Conservation (phyloP, 768 basidiomycete genomes). For the Heimioporus sp. region DNA sequence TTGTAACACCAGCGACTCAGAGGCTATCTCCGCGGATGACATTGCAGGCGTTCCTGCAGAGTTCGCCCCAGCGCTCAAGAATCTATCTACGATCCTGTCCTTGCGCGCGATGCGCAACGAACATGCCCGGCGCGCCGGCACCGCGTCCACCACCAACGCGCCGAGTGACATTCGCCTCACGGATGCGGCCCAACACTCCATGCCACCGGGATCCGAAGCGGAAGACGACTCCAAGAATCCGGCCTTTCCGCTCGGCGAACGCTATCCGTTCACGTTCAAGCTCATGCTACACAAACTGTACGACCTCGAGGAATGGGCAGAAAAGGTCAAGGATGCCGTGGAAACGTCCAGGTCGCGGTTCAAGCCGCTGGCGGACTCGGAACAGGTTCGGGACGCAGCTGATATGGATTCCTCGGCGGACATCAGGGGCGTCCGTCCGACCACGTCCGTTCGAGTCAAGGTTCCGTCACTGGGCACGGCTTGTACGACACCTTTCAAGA, state of each 20-base stretch:
- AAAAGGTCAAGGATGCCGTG: slow-evolving; percentile 52
- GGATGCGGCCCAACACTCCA: slow-evolving; percentile 3
- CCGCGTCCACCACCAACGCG: slow-evolving; percentile 1
- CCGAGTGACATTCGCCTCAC: slow-evolving; percentile 22
- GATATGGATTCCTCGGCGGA: slow-evolving; percentile 5
- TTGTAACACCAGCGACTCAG: slow-evolving; percentile 4
- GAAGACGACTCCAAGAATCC: slow-evolving; percentile 29
- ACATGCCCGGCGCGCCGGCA: not conserved
- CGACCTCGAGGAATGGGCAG: slow-evolving; percentile 55
- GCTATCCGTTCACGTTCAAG: slow-evolving; percentile 62
- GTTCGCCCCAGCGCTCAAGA: slow-evolving; percentile 34
- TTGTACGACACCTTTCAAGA: not conserved
- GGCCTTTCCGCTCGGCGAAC: slow-evolving; percentile 40
- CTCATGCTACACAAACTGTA: slow-evolving; percentile 69
- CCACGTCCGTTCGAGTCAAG: no score
- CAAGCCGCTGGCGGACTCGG: slow-evolving; percentile 45
- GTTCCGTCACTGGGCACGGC: no score
- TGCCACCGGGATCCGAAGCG: not conserved
- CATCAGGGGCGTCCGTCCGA: slow-evolving; percentile 2
- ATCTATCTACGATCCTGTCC: slow-evolving; percentile 35
- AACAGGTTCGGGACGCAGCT: slow-evolving; percentile 24
- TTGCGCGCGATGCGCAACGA: slow-evolving; percentile 32
- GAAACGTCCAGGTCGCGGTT: slow-evolving; percentile 54
- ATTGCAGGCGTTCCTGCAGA: slow-evolving; percentile 28
- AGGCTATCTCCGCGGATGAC: slow-evolving; percentile 30